These are phyloP conservation scores for Talinum fruticosum DNA, from an alignment of 148 eudicot species.

Conservation along the genomic window DNA sequence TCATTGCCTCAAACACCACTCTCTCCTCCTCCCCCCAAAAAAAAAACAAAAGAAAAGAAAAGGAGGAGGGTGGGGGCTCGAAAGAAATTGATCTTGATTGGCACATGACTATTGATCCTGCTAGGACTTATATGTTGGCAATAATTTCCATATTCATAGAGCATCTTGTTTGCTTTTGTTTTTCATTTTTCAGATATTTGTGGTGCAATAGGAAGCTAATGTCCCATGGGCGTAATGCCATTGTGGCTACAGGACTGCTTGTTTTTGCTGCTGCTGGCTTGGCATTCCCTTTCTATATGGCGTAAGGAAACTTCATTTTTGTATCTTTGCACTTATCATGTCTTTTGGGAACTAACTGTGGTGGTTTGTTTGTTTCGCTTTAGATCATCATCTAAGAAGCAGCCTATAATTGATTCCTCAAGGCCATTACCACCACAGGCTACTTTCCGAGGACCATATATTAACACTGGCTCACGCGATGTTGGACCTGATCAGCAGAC, in stretches of 20 bases:
- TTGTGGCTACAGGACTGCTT: constrained; percentile 75
- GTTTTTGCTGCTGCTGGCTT: constrained; percentile 80
- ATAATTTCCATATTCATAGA: not conserved
- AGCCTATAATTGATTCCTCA: constrained; percentile 86
- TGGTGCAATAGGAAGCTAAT: constrained; percentile 24
- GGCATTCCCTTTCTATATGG: constrained; percentile 96
- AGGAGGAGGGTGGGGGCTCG: too few relatives aligned
- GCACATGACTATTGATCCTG: not conserved
- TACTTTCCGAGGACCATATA: constrained; percentile 91
- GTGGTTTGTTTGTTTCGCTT: constrained; percentile 10
- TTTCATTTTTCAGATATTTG: not conserved
- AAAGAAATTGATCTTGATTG: not conserved
- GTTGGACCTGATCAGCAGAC: constrained; percentile 80
- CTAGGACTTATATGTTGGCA: not conserved
- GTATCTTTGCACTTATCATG: not conserved
- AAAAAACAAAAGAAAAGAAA: too few relatives aligned
- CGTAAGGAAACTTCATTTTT: constrained; percentile 45
- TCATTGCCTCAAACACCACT: not conserved
- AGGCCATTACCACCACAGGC: constrained; percentile 97
- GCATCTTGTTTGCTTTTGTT: not conserved
- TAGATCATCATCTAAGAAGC: constrained; percentile 63
- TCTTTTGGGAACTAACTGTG: constrained; percentile 6
- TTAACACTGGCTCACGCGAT: constrained; percentile 94
- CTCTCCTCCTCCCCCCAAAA: not conserved
- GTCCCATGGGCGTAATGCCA: constrained; percentile 62